phyloP scores from a whole-genome alignment of 495 filamentous ascomycete genomes.

The Penicillium arizonense region DNA sequence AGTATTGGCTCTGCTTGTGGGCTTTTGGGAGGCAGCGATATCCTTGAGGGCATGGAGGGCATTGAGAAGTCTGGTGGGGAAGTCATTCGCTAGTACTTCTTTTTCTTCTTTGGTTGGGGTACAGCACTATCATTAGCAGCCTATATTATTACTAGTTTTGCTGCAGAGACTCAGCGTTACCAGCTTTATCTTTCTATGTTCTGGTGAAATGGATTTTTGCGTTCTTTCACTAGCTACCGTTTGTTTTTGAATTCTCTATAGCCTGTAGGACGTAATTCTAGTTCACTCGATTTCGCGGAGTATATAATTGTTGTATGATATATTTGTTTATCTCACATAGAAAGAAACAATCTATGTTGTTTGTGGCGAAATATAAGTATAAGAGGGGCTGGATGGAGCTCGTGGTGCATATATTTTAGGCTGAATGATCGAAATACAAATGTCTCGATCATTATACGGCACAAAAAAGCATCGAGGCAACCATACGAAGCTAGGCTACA shows the following conservation, averaged over 20 bases:
- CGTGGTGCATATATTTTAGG: too few species aligned
- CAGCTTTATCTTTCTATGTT: constrained; percentile 2
- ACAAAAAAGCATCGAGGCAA: too few species aligned
- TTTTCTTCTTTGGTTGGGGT: constrained; percentile 4
- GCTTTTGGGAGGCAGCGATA: constrained; percentile 79
- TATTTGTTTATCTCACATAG: too few species aligned
- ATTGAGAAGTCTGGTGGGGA: constrained; percentile 70
- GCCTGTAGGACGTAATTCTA: too few species aligned
- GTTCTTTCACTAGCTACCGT: not conserved
- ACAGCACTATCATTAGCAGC: constrained; percentile 2
- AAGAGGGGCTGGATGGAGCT: too few species aligned
- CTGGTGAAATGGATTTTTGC: not conserved
- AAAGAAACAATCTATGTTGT: too few species aligned
- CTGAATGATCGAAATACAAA: too few species aligned
- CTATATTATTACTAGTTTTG: constrained; percentile 2
- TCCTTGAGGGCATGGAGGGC: constrained; percentile 81
- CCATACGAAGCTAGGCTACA: too few species aligned
- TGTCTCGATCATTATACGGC: too few species aligned
- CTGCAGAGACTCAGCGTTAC: not conserved
- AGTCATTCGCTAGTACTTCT: constrained; percentile 33
- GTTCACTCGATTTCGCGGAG: too few species aligned
- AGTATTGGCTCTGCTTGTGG: constrained; percentile 57
- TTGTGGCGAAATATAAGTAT: too few species aligned
- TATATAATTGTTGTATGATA: too few species aligned
- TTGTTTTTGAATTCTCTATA: not conserved